Evolutionary conservation across 768 basidiomycete species (phyloP), one percentile per base, ranked within the genome.

Genomic region (Trametes elegans): DNA sequence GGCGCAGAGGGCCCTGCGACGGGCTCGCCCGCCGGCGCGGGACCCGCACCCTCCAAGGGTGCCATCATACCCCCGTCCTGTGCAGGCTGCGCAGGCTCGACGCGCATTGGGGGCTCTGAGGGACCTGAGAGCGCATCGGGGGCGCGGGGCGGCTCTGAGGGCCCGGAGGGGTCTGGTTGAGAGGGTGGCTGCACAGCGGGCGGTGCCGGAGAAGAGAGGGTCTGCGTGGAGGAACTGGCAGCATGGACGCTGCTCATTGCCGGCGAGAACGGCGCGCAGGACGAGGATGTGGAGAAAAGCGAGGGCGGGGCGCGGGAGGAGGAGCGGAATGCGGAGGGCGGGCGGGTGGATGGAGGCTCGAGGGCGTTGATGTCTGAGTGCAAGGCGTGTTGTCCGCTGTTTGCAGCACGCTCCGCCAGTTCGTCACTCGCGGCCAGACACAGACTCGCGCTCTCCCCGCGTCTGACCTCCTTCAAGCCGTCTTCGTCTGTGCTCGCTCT

Each of bases 371-470:
- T 62, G 61, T 49, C 57, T 48, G 51, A 53, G 57, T 31, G 31
- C 49, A 63, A 56, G 57, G 65, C 65, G 65, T 66, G 65, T 66
- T 66, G 63, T 62, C 61, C 56, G 53, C 44, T 65, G 63, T 67
- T 67, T 67, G 62, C 61, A 54, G 51, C 61, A 49, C 53, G 55
- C 58, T 59, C 61, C 61, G 59, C 53, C 49, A 39, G 29, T 58
- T 47, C 55, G 55, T 58, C 58, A 58, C 62, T 39, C 55, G 34
- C n/a, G n/a, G n/a, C n/a, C n/a, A n/a, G n/a, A n/a, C 56, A 26
- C 55, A 74, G 97, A 71, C 95, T 96, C 68, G 93, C 98, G n/a
- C 90, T 9, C 39, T 47, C 50, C 19, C 55, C 49, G 54, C 56
- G 40, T 40, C 49, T 49, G 26, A 24, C n/a, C n/a, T n/a, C n/a